Percentiles rank a stretch among this genome's conserved stretches.
phyloP scores from a whole-genome alignment of 352 stramenopile species.

The Phytopythium litorale region DNA sequence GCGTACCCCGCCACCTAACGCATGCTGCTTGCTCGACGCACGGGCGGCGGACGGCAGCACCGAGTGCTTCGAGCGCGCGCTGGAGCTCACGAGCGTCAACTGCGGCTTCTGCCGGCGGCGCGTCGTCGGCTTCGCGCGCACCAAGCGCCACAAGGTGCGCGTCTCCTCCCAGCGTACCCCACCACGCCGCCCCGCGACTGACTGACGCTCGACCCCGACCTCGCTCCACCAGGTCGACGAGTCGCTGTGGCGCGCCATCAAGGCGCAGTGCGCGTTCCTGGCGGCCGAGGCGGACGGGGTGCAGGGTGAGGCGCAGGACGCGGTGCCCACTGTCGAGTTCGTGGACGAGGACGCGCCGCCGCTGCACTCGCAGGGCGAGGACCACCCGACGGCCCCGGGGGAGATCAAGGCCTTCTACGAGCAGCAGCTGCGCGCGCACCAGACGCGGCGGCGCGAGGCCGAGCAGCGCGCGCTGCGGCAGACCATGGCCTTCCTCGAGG shows the following conservation, averaged over 20 bases:
- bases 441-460: slow-evolving; percentile 22
- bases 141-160: slow-evolving; percentile 58
- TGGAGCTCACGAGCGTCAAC: slow-evolving; percentile 74
- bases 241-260: slow-evolving; percentile 50
- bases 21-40: background rate
- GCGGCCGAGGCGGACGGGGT: slow-evolving; percentile 16
- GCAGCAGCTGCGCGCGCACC: slow-evolving; percentile 25
- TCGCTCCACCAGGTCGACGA: slow-evolving; percentile 34
- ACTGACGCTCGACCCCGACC: background rate
- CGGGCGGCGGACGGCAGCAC: slow-evolving; percentile 15
- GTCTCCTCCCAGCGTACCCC: background rate
- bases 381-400: slow-evolving; percentile 17
- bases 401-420: slow-evolving; percentile 46
- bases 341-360: slow-evolving; percentile 43
- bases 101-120: slow-evolving; percentile 78
- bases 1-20: background rate
- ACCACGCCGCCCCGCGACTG: background rate
- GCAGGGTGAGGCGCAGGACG: slow-evolving; percentile 24
- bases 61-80: slow-evolving; percentile 66
- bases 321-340: slow-evolving; percentile 33
- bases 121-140: slow-evolving; percentile 70
- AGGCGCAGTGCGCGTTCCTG: slow-evolving; percentile 44
- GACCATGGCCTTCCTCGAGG: slow-evolving; percentile 51
- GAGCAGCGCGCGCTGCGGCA: slow-evolving; percentile 39
- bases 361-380: slow-evolving; percentile 18